Evolutionary conservation across 2,329 filamentous ascomycete species (phyloP).

Genomic region (Fusarium pininemorale): DNA sequence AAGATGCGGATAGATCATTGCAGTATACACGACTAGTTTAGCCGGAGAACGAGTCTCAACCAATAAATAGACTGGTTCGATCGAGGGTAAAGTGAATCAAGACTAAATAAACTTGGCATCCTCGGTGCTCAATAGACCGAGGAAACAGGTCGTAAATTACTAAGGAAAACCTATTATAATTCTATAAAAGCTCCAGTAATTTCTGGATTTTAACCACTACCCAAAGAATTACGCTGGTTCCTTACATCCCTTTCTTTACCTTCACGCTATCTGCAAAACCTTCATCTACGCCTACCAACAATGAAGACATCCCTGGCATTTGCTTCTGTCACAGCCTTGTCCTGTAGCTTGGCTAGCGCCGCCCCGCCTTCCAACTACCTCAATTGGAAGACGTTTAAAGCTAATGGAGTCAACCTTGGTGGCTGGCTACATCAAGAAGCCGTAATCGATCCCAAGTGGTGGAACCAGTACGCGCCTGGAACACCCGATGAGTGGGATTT

Average conservation of each 20-base stretch:
- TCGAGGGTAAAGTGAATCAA: no score
- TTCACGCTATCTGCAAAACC: background rate
- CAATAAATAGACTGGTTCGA: no score
- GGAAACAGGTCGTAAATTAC: accelerated
- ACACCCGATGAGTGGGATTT: background rate
- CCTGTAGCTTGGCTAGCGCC: background rate
- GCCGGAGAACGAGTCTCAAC: no score
- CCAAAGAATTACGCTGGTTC: no score
- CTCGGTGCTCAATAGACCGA: background rate
- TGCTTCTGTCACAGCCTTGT: background rate
- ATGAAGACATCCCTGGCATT: background rate
- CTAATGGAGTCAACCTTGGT: background rate
- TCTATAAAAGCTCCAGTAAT: background rate
- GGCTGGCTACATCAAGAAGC: background rate
- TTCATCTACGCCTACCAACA: background rate
- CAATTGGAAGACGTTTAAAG: background rate
- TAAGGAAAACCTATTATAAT: background rate
- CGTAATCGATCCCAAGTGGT: background rate
- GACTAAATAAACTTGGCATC: no score
- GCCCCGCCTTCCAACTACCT: background rate
- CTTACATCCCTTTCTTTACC: no score
- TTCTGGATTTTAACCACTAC: no score
- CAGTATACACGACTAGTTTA: no score
- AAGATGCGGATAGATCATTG: no score
- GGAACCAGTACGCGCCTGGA: background rate